Conservation (phyloP, 495 filamentous ascomycete species). For the Daldinia decipiens region DNA sequence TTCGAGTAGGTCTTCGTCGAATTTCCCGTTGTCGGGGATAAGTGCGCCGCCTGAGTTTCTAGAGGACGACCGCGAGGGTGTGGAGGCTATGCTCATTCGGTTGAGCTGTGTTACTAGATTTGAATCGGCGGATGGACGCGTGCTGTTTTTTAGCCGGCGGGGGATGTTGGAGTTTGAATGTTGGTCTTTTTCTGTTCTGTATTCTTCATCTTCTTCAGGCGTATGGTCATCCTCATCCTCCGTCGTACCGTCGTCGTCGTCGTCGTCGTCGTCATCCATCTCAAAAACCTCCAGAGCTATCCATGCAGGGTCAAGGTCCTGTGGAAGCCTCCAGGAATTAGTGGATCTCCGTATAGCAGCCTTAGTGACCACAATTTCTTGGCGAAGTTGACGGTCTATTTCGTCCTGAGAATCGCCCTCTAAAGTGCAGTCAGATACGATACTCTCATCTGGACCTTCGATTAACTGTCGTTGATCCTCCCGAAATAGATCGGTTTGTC, state of each 20-base stretch:
- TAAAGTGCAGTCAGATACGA: constrained; percentile 17
- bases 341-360: background rate
- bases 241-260: constrained; percentile 45
- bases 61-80: constrained; percentile 36
- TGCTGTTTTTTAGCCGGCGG: constrained; percentile 25
- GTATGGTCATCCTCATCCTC: constrained; percentile 52
- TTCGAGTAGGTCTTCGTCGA: constrained; percentile 38
- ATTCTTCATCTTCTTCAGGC: constrained; percentile 42
- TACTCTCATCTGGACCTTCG: constrained; percentile 26
- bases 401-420: constrained; percentile 63
- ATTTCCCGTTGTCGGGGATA: constrained; percentile 3
- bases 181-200: constrained; percentile 34
- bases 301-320: constrained; percentile 92
- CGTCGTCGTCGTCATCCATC: constrained; percentile 63
- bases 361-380: constrained; percentile 50
- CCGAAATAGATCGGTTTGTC: background rate
- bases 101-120: constrained; percentile 55
- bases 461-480: constrained; percentile 18
- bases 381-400: constrained; percentile 73
- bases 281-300: constrained; percentile 90
- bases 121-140: constrained; percentile 50
- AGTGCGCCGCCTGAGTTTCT: constrained; percentile 18
- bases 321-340: constrained; percentile 73
- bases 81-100: constrained; percentile 51
- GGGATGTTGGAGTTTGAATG: background rate